These are phyloP conservation scores for Hemileia vastatrix DNA, from an alignment of 1,284 basidiomycete species.

Conservation along the genomic window DNA sequence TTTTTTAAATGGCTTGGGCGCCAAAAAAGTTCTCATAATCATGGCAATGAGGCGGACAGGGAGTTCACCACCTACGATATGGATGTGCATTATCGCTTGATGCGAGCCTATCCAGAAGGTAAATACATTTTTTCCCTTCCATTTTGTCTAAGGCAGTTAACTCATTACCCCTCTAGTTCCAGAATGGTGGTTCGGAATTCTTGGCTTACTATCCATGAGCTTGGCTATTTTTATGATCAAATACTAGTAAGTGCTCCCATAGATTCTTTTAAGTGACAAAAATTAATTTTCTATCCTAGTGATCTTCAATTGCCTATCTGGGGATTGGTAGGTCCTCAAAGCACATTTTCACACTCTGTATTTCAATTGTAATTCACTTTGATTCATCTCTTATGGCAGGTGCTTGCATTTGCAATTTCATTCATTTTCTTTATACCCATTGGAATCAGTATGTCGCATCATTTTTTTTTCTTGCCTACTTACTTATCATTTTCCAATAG, in stretches of 20 bases:
- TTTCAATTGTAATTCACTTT: not conserved
- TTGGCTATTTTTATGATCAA: constrained; percentile 33
- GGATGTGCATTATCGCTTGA: constrained; percentile 43
- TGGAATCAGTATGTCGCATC: constrained; percentile 7
- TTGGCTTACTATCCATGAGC: constrained; percentile 35
- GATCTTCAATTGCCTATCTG: constrained; percentile 19
- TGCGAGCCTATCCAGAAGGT: constrained; percentile 39
- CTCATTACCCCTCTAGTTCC: constrained; percentile 27
- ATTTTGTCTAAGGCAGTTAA: not conserved
- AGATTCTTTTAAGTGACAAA: not conserved
- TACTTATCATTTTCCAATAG: too few species aligned
- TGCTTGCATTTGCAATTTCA: constrained; percentile 11
- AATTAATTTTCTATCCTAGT: not conserved
- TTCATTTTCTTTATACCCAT: constrained; percentile 8
- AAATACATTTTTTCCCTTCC: not conserved
- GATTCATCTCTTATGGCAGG: not conserved
- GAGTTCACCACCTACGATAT: constrained; percentile 27
- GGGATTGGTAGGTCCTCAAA: constrained; percentile 13
- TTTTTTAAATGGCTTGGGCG: not conserved
- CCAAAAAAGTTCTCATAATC: not conserved
- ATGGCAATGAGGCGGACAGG: not conserved
- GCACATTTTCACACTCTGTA: too few species aligned
- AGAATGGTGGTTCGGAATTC: constrained; percentile 39
- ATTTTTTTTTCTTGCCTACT: too few species aligned
- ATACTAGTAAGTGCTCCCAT: constrained; percentile 11